Evolutionary conservation across 2,329 filamentous ascomycete species (phyloP), one percentile per base, ranked within the genome.

Genomic region (Dothiorella sarmentorum): DNA sequence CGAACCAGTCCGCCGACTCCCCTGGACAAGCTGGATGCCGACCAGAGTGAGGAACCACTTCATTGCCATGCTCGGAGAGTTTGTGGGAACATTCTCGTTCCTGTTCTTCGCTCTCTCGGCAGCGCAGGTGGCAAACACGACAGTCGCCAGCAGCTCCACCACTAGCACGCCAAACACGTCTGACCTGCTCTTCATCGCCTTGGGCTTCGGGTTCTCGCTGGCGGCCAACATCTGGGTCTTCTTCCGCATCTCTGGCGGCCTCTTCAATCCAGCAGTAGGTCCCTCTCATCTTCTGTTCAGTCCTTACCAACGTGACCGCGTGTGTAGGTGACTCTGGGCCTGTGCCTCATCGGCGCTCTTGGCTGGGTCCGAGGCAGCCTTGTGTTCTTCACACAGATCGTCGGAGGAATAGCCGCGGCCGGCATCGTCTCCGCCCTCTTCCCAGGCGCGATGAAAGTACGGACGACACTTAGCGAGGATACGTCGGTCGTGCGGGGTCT

Each of bases 21-120:
- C 69, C 15, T 70, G 71, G 44, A 66, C 75, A 51, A 67, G 69
- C 62, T 78, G 75, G 70, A 67, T 79, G 51, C 75, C 78, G 4
- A 77, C 78, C 64, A 67, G 66, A 60, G 59, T 64, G 33, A 70
- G 70, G 60, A 75, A 78, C 62, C 68, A 79, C 55, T 66, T 79
- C 64, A 69, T 80, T 60, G 74, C 76, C 55, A 75, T 76, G 69
- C 57, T 76, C 17, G 78, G 77, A 52, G 67, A 76, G 60, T 76
- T 75, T 59, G 67, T 69, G 40, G 74, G 74, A 44, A 74, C 72
- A 1, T 73, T 73, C 60, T 63, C 76, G 27, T 76, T 73, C 66
- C 64, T 75, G 27, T 75, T 74, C 67, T 73, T 75, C 63, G 69
- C 68, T 38, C 72, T 76, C 58, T 64, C 68, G 7, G 73, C 65